Percentiles rank a stretch among this genome's conserved stretches.
These are phyloP conservation scores for Calocybe gambosa DNA, from an alignment of 1,284 basidiomycete species.

Conservation along the genomic window DNA sequence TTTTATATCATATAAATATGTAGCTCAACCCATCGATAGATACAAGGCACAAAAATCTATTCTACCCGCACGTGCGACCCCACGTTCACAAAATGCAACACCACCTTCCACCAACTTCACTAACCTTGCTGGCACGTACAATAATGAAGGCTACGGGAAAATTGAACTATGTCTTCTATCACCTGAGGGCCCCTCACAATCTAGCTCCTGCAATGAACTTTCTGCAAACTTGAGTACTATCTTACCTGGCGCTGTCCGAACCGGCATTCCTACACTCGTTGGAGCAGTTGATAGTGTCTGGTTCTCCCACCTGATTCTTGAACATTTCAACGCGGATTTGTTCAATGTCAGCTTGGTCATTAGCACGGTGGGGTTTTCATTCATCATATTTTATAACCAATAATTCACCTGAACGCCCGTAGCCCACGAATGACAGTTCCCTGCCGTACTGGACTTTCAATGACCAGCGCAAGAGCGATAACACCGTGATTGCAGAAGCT, in stretches of 20 bases:
- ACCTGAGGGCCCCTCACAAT: background rate
- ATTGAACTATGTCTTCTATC: slow-evolving; percentile 16
- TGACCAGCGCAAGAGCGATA: slow-evolving; percentile 8
- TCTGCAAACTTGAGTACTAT: slow-evolving; percentile 5
- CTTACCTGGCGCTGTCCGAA: slow-evolving; percentile 6
- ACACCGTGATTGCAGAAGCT: slow-evolving; percentile 5
- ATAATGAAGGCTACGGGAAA: slow-evolving; percentile 14
- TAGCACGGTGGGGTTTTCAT: slow-evolving; percentile 5
- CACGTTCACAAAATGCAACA: slow-evolving; percentile 14
- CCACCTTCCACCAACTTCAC: slow-evolving; percentile 12
- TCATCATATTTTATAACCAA: background rate
- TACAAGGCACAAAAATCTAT: slow-evolving; percentile 5
- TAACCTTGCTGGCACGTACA: slow-evolving; percentile 14
- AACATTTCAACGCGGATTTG: slow-evolving; percentile 11
- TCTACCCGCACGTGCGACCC: slow-evolving; percentile 2
- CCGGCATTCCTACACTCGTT: slow-evolving; percentile 8
- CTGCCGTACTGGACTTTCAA: slow-evolving; percentile 8
- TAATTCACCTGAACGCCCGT: background rate
- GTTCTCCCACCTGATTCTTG: slow-evolving; percentile 9
- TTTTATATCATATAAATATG: background rate
- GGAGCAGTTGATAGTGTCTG: slow-evolving; percentile 8
- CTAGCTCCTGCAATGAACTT: slow-evolving; percentile 3
- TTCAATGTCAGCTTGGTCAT: slow-evolving; percentile 12
- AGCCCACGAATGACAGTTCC: slow-evolving; percentile 8
- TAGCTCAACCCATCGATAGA: background rate